Percentiles rank a stretch among this genome's conserved stretches.
Conservation (phyloP, 2,329 filamentous ascomycete species). For the Westerdykella aurantiaca region DNA sequence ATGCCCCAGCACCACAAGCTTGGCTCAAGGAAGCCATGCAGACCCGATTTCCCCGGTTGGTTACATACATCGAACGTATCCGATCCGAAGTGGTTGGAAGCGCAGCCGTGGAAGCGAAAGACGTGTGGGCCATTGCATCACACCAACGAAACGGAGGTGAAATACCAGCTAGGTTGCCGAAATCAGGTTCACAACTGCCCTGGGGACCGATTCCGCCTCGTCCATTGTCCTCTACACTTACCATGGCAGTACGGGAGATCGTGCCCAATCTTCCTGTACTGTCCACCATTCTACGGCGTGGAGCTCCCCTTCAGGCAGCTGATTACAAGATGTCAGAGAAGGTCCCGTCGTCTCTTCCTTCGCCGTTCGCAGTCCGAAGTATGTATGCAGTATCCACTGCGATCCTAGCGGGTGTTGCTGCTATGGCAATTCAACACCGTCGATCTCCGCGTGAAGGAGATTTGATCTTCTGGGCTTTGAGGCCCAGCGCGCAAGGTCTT, state of each 20-base stretch:
- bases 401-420: slow-evolving; percentile 18
- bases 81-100: slow-evolving; percentile 21
- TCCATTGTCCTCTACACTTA: neutral
- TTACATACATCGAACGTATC: slow-evolving; percentile 35
- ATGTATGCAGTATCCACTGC: slow-evolving; percentile 19
- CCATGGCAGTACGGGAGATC: slow-evolving; percentile 14
- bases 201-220: slow-evolving; percentile 16
- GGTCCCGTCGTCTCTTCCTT: slow-evolving; percentile 22
- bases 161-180: neutral
- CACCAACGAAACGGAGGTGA: neutral
- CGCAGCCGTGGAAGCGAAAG: slow-evolving; percentile 15
- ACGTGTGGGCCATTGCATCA: slow-evolving; percentile 26
- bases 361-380: slow-evolving; percentile 21
- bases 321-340: slow-evolving; percentile 6
- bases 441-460: slow-evolving; percentile 28
- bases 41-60: slow-evolving; percentile 41
- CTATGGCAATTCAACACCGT: slow-evolving; percentile 28
- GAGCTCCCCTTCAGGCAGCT: slow-evolving; percentile 7
- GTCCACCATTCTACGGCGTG: slow-evolving; percentile 13
- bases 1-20: slow-evolving; percentile 54
- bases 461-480: slow-evolving; percentile 32
- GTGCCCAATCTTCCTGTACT: slow-evolving; percentile 20
- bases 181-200: slow-evolving; percentile 13
- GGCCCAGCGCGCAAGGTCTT: slow-evolving; percentile 15
- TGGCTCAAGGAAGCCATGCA: slow-evolving; percentile 57